Evolutionary conservation across 257 asterid species (phyloP).

Genomic region (Cynanchum wilfordii): DNA sequence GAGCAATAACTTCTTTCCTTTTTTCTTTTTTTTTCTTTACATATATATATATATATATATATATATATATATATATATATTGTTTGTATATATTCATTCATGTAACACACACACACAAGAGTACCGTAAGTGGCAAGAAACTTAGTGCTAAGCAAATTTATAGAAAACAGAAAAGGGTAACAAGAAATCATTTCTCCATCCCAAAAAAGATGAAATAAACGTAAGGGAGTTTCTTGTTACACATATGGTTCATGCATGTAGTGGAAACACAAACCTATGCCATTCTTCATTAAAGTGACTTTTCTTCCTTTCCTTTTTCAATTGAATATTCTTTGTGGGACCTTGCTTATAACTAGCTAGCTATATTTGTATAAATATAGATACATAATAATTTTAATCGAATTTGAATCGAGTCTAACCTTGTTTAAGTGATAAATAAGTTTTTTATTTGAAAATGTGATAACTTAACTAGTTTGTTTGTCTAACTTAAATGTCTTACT

Average conservation of each 20-base stretch:
- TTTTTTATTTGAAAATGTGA: no score
- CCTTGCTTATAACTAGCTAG: no score
- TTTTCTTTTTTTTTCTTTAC: background rate
- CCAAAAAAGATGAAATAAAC: slow-evolving; percentile 12
- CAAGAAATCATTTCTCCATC: slow-evolving; percentile 23
- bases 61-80: background rate
- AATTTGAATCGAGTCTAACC: no score
- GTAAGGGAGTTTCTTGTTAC: slow-evolving; percentile 29
- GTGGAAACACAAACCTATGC: slow-evolving; percentile 23
- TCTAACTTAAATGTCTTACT: no score
- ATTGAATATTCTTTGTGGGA: slow-evolving; percentile 8
- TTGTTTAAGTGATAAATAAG: no score
- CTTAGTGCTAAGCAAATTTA: background rate
- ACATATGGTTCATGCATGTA: slow-evolving; percentile 62
- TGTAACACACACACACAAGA: background rate
- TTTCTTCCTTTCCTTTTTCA: slow-evolving; percentile 32
- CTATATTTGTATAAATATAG: no score
- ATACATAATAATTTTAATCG: no score
- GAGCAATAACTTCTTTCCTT: slow-evolving; percentile 3
- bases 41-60: background rate
- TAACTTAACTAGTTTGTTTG: no score
- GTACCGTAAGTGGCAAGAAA: background rate
- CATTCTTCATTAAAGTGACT: slow-evolving; percentile 47
- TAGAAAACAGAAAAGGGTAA: slow-evolving; percentile 6
- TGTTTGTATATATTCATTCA: no score